Evolutionary conservation across 2,329 filamentous ascomycete species (phyloP), one percentile per base, ranked within the genome.

Genomic region (Colletotrichum lindemuthianum): DNA sequence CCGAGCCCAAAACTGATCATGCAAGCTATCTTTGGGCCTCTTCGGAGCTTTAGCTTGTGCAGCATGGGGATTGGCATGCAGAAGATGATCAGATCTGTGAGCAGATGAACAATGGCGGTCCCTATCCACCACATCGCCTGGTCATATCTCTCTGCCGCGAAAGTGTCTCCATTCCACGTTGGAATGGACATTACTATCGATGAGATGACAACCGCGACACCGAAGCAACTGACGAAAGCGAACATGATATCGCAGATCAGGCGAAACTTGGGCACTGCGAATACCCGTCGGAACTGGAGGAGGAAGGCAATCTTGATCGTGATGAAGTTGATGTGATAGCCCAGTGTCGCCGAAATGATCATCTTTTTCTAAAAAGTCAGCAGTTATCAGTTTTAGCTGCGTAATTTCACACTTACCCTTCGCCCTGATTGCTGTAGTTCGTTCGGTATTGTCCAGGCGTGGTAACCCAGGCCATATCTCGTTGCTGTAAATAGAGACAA

Each of bases 1-100:
- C 63, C 63, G 33, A 66, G 36, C n/a, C 63, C 63, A 40, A 66
- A 66, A 24, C 33, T 66, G 24, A 64, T 13, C 24, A 64, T 45
- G 11, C 64, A 15, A 0, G 54, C 63, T 3, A 10, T n/a, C 36
- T 50, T 66, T 15, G 52, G 60, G 43, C 37, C 33, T 7, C 4
- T 39, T 13, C 44, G 58, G 10, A 66, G 24, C 13, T 33, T 59
- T 11, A 66, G 9, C 33, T n/a, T 53, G 13, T 33, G 39, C 13
- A 65, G 13, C 33, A 66, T 15, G 8, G 63, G 60, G 3, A 66
- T 54, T 2, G 63, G 63, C 63, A 66, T 64, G 16, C 59, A 8
- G 9, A 66, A 54, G 10, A 66, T 59, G n/a, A 66, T 43, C n/a
- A 66, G 54, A 33, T 66, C 63, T 3, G 59, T 66, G 15, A 37